Evolutionary conservation across 495 filamentous ascomycete genomes (phyloP).

Genomic region (Jackrogersella multiformis): DNA sequence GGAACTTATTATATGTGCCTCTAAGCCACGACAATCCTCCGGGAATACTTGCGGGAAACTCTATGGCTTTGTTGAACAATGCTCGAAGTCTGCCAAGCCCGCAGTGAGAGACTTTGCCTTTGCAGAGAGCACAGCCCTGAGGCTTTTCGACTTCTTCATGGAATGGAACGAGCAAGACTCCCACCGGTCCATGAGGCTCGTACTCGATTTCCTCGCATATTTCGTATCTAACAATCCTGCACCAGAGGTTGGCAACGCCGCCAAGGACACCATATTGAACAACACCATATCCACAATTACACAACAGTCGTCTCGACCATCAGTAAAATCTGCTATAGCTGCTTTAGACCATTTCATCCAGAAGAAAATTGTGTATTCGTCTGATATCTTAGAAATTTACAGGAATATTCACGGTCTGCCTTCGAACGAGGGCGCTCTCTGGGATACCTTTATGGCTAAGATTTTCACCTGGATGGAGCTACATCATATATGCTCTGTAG

Average conservation of each 20-base stretch:
- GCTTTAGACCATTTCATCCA: constrained; percentile 66
- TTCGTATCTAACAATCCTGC: constrained; percentile 62
- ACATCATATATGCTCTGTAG: constrained; percentile 69
- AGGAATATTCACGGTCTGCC: constrained; percentile 41
- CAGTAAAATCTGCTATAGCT: constrained; percentile 71
- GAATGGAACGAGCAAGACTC: constrained; percentile 77
- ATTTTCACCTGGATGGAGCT: constrained; percentile 70
- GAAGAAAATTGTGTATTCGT: constrained; percentile 59
- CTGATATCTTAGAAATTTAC: constrained; percentile 51
- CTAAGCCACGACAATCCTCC: constrained; percentile 55
- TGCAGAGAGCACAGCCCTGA: constrained; percentile 61
- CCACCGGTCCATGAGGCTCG: constrained; percentile 77
- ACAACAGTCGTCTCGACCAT: constrained; percentile 58
- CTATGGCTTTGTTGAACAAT: constrained; percentile 64
- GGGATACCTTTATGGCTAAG: constrained; percentile 56
- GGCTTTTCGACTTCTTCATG: constrained; percentile 75
- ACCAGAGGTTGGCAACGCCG: constrained; percentile 42
- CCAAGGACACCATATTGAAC: constrained; percentile 53
- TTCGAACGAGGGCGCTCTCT: constrained; percentile 38
- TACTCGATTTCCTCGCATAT: constrained; percentile 67
- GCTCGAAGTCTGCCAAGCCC: constrained; percentile 55
- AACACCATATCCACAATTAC: constrained; percentile 60
- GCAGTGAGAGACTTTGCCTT: constrained; percentile 56
- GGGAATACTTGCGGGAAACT: constrained; percentile 60
- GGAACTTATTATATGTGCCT: constrained; percentile 55